These are phyloP conservation scores for Fraxinus quadrangulata DNA, from an alignment of 257 asterid genomes.

Conservation along the genomic window DNA sequence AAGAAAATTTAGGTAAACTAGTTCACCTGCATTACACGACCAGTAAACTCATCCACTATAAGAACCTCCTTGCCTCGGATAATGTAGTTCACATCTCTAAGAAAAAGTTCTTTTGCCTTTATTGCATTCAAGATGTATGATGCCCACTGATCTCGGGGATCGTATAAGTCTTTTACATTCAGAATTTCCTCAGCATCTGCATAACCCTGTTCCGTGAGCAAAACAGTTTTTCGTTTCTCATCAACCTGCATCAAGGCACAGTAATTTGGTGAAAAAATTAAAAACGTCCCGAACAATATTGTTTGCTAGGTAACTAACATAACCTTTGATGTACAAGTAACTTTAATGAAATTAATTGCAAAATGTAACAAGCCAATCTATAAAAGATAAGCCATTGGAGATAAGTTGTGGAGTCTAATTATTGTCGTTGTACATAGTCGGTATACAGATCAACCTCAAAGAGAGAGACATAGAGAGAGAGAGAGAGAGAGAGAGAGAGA, in stretches of 20 bases:
- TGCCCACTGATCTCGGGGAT: slow-evolving; percentile 99
- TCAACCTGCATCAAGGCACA: slow-evolving; percentile 72
- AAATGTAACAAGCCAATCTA: not conserved
- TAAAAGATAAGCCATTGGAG: not conserved
- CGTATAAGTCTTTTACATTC: slow-evolving; percentile 89
- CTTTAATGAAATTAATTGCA: not conserved
- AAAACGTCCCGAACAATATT: not conserved
- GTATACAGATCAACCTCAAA: no score
- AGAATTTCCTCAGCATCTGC: slow-evolving; percentile 97
- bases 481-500: no score
- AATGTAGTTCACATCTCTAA: slow-evolving; percentile 91
- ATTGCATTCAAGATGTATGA: slow-evolving; percentile 88
- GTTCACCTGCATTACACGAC: slow-evolving; percentile 99
- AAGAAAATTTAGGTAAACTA: slow-evolving; percentile 25
- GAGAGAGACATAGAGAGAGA: no score
- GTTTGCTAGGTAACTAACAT: not conserved
- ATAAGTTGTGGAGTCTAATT: no score
- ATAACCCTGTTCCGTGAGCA: slow-evolving; percentile 94
- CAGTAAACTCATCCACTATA: slow-evolving; percentile 96
- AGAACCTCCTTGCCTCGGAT: slow-evolving; percentile 92
- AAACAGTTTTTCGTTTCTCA: slow-evolving; percentile 84
- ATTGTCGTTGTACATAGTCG: no score
- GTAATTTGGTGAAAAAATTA: slow-evolving; percentile 17
- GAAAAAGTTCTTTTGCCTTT: slow-evolving; percentile 94
- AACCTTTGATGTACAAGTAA: not conserved